Conservation (phyloP, 441 rosid genomes). For the Populus hybrid region DNA sequence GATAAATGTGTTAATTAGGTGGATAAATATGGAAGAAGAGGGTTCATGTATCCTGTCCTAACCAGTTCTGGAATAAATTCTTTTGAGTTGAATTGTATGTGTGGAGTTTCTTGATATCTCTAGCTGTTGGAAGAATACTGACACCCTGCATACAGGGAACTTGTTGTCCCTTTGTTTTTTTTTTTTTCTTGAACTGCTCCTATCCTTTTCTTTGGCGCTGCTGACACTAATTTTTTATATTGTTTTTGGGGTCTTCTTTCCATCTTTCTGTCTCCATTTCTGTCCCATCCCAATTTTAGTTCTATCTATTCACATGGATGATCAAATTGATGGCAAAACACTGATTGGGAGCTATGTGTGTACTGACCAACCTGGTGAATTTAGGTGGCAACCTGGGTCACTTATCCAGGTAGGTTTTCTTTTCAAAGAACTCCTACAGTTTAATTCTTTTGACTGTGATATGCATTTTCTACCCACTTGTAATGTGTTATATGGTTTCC, state of each 20-base stretch:
- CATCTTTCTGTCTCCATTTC: neutral
- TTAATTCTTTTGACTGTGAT: conserved; percentile 12
- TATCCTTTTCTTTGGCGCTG: neutral
- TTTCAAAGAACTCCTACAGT: neutral
- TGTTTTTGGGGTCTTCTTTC: neutral
- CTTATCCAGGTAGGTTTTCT: conserved; percentile 78
- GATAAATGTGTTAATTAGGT: neutral
- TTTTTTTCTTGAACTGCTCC: neutral
- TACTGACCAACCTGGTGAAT: conserved; percentile 96
- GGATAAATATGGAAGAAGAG: neutral
- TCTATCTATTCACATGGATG: conserved; percentile 92
- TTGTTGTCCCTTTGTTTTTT: neutral
- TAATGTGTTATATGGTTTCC: conserved; percentile 11
- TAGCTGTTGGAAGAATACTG: neutral
- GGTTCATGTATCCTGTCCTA: neutral
- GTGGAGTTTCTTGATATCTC: neutral
- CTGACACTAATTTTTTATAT: neutral
- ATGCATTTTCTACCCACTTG: conserved; percentile 4
- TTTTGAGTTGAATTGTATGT: neutral
- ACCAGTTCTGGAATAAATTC: neutral
- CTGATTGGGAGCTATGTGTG: conserved; percentile 91
- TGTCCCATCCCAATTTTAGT: conserved; percentile 33
- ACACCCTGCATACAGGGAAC: neutral
- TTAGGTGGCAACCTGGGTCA: conserved; percentile 98
- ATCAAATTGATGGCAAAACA: conserved; percentile 96